Evolutionary conservation across 129 eudicot genomes (phyloP).

Genomic region (Deinandra increscens): DNA sequence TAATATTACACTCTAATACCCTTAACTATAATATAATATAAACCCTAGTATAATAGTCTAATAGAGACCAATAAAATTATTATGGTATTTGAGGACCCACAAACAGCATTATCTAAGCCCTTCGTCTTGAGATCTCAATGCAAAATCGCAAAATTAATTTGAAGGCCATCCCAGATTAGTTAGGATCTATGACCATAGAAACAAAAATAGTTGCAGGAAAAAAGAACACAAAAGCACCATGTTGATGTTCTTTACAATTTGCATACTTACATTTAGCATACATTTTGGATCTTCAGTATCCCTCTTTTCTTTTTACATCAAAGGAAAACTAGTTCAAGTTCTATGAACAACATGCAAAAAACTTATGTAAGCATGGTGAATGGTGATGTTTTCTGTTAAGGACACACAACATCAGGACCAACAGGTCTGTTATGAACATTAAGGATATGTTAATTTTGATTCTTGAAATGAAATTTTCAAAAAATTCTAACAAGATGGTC

Average conservation of each 20-base stretch:
- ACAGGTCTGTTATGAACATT: neutral
- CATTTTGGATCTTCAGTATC: neutral
- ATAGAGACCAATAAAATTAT: neutral
- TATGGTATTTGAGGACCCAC: neutral
- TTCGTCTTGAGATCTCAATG: neutral
- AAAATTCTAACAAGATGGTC: neutral
- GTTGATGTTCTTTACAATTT: neutral
- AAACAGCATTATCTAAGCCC: neutral
- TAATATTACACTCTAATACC: no score
- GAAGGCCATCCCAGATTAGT: neutral
- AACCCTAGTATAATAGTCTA: no score
- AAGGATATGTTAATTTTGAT: neutral
- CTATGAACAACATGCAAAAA: neutral
- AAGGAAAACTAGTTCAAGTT: neutral
- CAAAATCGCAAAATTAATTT: neutral
- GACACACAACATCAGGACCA: conserved; percentile 1
- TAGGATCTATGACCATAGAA: neutral
- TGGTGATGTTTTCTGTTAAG: neutral
- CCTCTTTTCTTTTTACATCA: neutral
- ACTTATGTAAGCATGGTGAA: neutral
- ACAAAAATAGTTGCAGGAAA: neutral
- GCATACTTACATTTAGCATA: neutral
- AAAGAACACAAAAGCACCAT: neutral
- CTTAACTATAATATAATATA: no score
- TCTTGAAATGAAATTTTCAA: neutral